Evolutionary conservation across 352 stramenopile genomes (phyloP), one percentile per base, ranked within the genome.

Genomic region (Detonula confervacea): DNA sequence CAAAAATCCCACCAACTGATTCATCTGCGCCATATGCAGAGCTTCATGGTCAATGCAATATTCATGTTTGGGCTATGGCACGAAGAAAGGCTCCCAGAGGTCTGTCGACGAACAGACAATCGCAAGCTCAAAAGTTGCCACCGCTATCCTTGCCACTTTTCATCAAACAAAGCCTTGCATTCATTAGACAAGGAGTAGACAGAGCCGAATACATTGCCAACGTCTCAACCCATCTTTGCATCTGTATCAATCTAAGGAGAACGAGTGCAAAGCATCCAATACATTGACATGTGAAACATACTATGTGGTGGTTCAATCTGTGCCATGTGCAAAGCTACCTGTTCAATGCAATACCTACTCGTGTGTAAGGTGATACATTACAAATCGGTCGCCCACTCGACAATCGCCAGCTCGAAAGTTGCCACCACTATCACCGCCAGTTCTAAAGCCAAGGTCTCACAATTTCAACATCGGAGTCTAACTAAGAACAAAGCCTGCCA

Each of bases 221-320:
- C n/a, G n/a, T n/a, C n/a, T n/a, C n/a, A n/a, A n/a, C n/a, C n/a
- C n/a, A n/a, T n/a, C n/a, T n/a, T n/a, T 42, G 11, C 5, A 42
- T 60, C 20, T 60, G 51, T 60, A 60, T 60, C 51, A 24, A 60
- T 35, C 35, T 35, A 24, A 37, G 3, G n/a, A 60, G 51, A 60
- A 35, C 35, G 51, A 37, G 12, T 25, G n/a, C n/a, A n/a, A 29
- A 5, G 51, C 27, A 35, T 60, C 22, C 7, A 5, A 60, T 35
- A 37, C 3, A 18, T 24, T 37, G 22, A 12, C 51, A 18, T 33
- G 20, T 35, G 51, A 30, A 16, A 35, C 51, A 30, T 30, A 24
- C 35, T 6, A 12, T 35, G 2, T 60, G 22, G 22, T 30, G n/a
- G n/a, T n/a, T n/a, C n/a, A n/a, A n/a, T n/a, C n/a, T n/a, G n/a